Base-by-base conservation (phyloP, 2,329 filamentous ascomycete genomes). In the Colletotrichum melonis region DNA sequence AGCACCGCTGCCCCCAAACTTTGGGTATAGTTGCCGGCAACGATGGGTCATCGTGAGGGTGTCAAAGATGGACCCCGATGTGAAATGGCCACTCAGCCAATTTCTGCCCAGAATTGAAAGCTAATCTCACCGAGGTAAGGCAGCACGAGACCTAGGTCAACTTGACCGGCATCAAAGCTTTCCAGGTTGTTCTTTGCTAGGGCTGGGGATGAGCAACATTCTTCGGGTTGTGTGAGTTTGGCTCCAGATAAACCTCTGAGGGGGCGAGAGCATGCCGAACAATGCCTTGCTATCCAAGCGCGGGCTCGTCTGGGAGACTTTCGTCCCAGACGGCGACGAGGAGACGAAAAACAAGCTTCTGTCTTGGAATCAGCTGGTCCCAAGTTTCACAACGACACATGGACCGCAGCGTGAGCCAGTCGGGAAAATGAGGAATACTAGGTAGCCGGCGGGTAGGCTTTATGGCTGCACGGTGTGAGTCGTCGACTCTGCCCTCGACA, bases 331-430 rank as follows among this genome's bases (percentile, higher is more conserved):
- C 16, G 32, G 56, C n/a, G 16, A 24, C 30, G 49, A 55, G n/a
- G 24, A 38, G 63, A 60, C 22, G 62, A 52, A 24, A 69, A 52
- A 58, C 65, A 63, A 72, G 52, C 57, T 72, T 26, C 57, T 69
- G 70, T 64, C 59, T 30, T 69, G 54, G 63, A 69, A 11, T 32
- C 59, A 60, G 70, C 54, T 56, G 59, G 46, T 69, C 52, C 55
- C 54, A 38, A 63, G 66, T 72, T 64, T 69, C 66, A 59, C 30
- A 35, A 52, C 59, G 26, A 60, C 42, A 30, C 38, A 57, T 63
- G 52, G 69, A 35, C 54, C 54, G 59, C 26, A 55, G 59, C 69
- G 54, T n/a, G 30, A 46, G 14, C 46, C 46, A 55, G 7, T 26
- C 9, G 46, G 52, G 22, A 24, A 46, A 19, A 32, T 12, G 62